Evolutionary conservation across 192 early-diverging fungal genomes (phyloP), one percentile per base, ranked within the genome.

Genomic region (Gigaspora rosea): DNA sequence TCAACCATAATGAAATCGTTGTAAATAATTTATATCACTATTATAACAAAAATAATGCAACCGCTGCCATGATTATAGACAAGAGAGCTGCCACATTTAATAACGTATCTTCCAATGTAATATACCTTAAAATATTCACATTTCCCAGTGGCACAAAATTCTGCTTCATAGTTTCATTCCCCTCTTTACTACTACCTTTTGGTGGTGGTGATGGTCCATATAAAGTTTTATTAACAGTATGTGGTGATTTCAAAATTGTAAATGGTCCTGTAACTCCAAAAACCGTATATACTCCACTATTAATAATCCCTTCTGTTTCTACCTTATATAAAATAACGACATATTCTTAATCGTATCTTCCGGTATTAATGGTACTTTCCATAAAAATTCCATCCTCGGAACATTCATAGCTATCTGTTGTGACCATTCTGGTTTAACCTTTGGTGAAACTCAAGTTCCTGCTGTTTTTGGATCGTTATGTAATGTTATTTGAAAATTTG

Each of bases 261-360:
- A 66, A 46, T n/a, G 64, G 64, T 10, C 36, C 64, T 6, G 36
- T 66, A 11, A 46, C 36, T 46, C 36, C 64, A 15, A 66, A 66
- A 66, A 66, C 64, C 3, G 64, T 66, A 66, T 66, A 66, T 1
- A 66, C 16, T 46, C 64, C 64, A 66, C 64, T 66, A 66, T 66
- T 66, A 18, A 66, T 41, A 6, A 47, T 46, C 8, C 36, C 46
- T 66, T 66, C 36, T 4, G 64, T 66, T 47, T 36, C 33, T 41
- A 66, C n/a, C 11, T 18, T 27, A 66, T 8, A 48, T 66, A 66
- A 66, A 47, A 66, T 48, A 66, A 66, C 4, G 36, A 47, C 12
- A 66, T 66, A 18, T 66, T 66, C 41, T 66, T 66, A 9, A 66
- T 27, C 4, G 8, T n/a, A 66, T 41, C 64, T 27, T 66, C 13